phyloP scores from a whole-genome alignment of 192 early-diverging fungal species.

The Ambispora gerdemannii region DNA sequence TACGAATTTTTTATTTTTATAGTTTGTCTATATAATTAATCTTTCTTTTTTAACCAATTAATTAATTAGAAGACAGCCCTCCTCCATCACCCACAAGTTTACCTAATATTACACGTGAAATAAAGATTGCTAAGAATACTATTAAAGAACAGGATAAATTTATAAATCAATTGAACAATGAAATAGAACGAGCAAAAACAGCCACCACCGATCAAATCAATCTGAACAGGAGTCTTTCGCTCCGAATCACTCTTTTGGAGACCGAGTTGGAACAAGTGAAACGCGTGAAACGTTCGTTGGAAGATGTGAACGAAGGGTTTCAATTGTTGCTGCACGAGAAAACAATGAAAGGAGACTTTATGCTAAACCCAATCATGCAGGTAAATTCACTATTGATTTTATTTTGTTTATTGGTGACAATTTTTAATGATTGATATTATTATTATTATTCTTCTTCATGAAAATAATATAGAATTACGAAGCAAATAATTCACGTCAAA shows the following conservation, averaged over 20 bases:
- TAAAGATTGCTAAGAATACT: slow-evolving; percentile 1
- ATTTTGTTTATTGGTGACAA: too few species aligned
- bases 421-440: too few species aligned
- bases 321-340: slow-evolving; percentile 77
- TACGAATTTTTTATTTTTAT: not conserved
- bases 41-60: not conserved
- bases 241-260: slow-evolving; percentile 17
- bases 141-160: slow-evolving; percentile 21
- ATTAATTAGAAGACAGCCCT: slow-evolving; percentile 1
- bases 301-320: slow-evolving; percentile 81
- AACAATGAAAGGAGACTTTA: slow-evolving; percentile 77
- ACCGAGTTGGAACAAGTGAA: slow-evolving; percentile 56
- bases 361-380: slow-evolving; percentile 58
- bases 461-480: too few species aligned
- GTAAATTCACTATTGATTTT: too few species aligned
- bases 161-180: slow-evolving; percentile 13
- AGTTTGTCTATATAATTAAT: not conserved
- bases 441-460: too few species aligned
- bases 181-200: slow-evolving; percentile 8
- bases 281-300: slow-evolving; percentile 64
- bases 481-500: too few species aligned
- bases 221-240: not conserved
- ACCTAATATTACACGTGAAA: slow-evolving; percentile 13
- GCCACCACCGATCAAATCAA: not conserved
- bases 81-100: not conserved